Conservation (phyloP, 768 basidiomycete genomes). For the Phaeolepiota aurea region DNA sequence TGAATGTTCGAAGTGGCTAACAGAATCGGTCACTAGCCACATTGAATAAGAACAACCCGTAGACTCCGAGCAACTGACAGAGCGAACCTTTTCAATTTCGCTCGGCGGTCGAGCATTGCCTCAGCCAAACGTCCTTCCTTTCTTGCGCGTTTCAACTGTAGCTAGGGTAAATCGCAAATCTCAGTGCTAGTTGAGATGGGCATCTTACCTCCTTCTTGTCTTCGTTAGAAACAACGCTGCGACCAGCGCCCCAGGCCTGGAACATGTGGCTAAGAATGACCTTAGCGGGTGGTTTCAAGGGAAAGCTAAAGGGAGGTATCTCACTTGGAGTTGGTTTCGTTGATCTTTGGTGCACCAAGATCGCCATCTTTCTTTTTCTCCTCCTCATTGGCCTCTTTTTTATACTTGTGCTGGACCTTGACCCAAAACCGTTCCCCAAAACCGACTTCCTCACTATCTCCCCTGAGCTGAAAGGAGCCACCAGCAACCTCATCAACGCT, state of each 20-base stretch:
- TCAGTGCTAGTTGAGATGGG: too few relatives aligned
- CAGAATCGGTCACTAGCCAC: constrained; percentile 41
- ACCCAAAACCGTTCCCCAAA: constrained; percentile 85
- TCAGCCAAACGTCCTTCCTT: constrained; percentile 79
- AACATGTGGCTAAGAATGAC: constrained; percentile 54
- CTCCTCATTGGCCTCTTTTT: constrained; percentile 75
- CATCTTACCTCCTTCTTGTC: constrained; percentile 78
- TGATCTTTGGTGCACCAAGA: constrained; percentile 41
- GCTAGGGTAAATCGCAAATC: too few relatives aligned
- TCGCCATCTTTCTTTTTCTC: constrained; percentile 64
- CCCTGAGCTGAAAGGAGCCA: constrained; percentile 66
- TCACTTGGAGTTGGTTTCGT: constrained; percentile 72
- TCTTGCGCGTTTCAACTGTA: constrained; percentile 66
- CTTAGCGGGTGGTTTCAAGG: too few relatives aligned
- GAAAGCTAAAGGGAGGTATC: neutral
- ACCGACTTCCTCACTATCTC: constrained; percentile 80
- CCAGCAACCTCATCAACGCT: constrained; percentile 83
- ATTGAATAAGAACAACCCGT: constrained; percentile 1
- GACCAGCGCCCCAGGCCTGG: constrained; percentile 83
- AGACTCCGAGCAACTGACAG: neutral
- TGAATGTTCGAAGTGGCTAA: constrained; percentile 17
- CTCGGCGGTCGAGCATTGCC: constrained; percentile 67
- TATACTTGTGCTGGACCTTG: constrained; percentile 84
- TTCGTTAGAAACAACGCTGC: constrained; percentile 55
- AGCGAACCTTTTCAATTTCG: constrained; percentile 74